Base-by-base conservation (phyloP, 1,139 yeast genomes). In the Pichiaceae sp. region DNA sequence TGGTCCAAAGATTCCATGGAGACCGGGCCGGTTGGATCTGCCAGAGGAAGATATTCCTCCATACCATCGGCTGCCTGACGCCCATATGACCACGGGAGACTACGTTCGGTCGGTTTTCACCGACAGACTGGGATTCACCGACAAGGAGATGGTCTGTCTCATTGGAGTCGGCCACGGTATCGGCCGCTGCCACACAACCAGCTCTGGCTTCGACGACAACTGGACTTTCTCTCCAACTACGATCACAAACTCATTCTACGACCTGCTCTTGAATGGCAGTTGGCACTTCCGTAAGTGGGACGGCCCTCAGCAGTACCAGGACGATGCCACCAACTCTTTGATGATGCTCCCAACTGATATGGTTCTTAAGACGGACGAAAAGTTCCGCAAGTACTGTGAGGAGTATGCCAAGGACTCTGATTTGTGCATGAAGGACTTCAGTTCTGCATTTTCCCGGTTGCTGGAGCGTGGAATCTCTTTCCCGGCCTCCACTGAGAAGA, bases 151-250 rank as follows among this genome's bases (percentile, higher is more conserved):
- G 46, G 95, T 83, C 38, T 89, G 91, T 31, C 67, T 87, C 47
- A 68, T 84, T 50, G 96, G 96, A 46, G 58, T 53, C 25, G 95
- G 95, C 29, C 96, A 87, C 60, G 76, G 83, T 42, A 68, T 86
- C 46, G 96, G 96, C 43, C 62, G 71, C 50, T 83, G 95, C 54
- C 95, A 85, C 61, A 57, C 66, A 25, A 52, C 63, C 34, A 67
- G 68, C 46, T 70, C 81, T 11, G 96, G 96, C 3, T 89, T 66
- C 57, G 93, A 82, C 44, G 96, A 96, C 35, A 95, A 95, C 36
- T 89, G 97, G 97, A 93, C 91, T 39, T 91, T 89, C 41, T 78
- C 87, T 29, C 84, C 86, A 50, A 87, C 87, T 48, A 66, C 73
- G 60, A 84, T 89, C 60, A 78, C 91, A 49, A 86, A 85, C 59